Evolutionary conservation across 1,284 basidiomycete species (phyloP), one percentile per base, ranked within the genome.

Genomic region (Boletellus deceptivus): DNA sequence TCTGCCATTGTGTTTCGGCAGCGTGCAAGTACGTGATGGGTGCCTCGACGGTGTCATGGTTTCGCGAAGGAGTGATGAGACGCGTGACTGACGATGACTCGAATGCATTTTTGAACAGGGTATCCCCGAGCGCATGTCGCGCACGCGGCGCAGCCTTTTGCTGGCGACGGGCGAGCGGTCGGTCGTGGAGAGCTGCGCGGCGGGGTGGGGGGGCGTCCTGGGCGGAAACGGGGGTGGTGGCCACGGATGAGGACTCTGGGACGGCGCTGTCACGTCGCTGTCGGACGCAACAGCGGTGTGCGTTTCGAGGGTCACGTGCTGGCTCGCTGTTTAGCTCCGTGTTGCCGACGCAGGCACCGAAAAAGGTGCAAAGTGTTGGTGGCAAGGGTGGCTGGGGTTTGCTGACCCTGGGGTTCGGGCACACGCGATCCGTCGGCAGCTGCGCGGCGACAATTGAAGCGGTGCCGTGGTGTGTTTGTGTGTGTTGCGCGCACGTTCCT

Each of bases 101-200:
- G 29, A 13, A 25, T 25, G 25, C 8, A 25, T 25, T 25, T 25
- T 25, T 8, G 29, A 3, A 53, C 40, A 67, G 63, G 58, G 49
- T 36, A 63, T 54, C 9, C 59, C 65, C 17, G 53, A 45, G 0
- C 10, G 34, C 33, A 64, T 70, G 67, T 14, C 41, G 13, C 70
- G 71, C 51, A 77, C 74, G 41, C 70, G 70, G 11, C 53, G 67
- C 39, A 76, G 72, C 5, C 56, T 76, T 25, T 55, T 59, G 51
- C 61, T 75, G 48, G 72, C 71, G 22, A 59, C 79, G 29, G 58
- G 65, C 7, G 77, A 78, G 51, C 65, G 73, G 36, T 70, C 70
- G 14, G 56, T 79, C n/a, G 61, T 78, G 20, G 73, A 78, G 52
- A 72, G 73, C 51, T 78, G 76, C 49, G 61, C 55, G 24, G 65